Evolutionary conservation across 139 green algal species (phyloP), one percentile per base, ranked within the genome.

Genomic region (Chlamydomonas asymmetrica): DNA sequence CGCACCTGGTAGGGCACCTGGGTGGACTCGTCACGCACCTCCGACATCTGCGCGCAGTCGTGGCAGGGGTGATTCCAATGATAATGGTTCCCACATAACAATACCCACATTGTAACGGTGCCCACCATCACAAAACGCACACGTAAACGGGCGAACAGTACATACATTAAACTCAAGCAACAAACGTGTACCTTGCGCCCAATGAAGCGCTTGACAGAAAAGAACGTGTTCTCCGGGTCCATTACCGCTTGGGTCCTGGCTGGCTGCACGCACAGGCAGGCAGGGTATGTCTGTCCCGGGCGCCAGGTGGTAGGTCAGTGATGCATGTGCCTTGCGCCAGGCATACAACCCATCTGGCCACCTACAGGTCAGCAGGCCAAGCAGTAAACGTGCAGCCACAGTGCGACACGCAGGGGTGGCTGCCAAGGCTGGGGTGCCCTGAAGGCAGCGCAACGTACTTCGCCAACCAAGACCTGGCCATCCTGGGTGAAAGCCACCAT

Each of bases 211-310:
- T 99, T 99, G 27, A 98, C 96, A 41, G 90, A 96, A 85, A 95
- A 98, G 82, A 99, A 98, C 40, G 96, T 99, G 88, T 98, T 98
- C 80, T 97, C 92, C 3, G 96, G 94, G 87, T 99, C 98, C 13
- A 98, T 93, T 48, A 98, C 94, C 16, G 86, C 95, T 86, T 99
- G 95, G 35, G 94, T 89, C 89, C 98, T 99, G 66, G 95, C 95
- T 56, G 98, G 98, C 91, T 98, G 93, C 60, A 37, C n/a, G 5
- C 25, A 54, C 66, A n/a, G 16, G 43, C 37, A 62, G 63, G 54
- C 37, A 50, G 18, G 34, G 31, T 4, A 2, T 52, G 29, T 66
- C 25, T 25, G 25, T 38, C 41, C 34, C 1, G 32, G 65, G 13
- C 13, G 35, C 35, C 34, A 54, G 35, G 67, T n/a, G 18, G n/a